Evolutionary conservation across 306 rosid species (phyloP), one percentile per base, ranked within the genome.

Genomic region (Cotoneaster glaucophyllus): DNA sequence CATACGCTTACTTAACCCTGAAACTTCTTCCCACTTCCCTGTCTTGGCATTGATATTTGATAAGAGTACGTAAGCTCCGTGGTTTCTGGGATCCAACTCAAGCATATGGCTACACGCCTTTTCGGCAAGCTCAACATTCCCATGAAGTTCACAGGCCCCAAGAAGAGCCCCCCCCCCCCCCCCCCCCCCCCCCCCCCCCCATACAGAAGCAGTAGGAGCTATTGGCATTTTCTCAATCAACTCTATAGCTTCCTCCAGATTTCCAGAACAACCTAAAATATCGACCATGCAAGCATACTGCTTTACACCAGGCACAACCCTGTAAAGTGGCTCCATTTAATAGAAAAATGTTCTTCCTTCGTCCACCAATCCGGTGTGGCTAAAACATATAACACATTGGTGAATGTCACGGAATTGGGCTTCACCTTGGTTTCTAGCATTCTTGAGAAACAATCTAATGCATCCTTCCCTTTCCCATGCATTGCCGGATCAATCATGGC

Each of bases 401-500:
- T 90, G 77, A 87, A 85, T 26, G 95, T 87, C 77, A 90, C 90
- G 18, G 74, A 75, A 74, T 87, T 90, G 15, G 95, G 92, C 76
- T 80, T 87, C 32, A 90, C 86, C 64, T 90, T 75, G 28, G 86
- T 85, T 75, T 86, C 70, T 66, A 82, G 68, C 92, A 90, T 90
- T 59, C 78, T 43, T 34, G 76, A 85, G 82, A 90, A 87, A 71
- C 78, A 78, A 65, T 84, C 83, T 58, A 85, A 71, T 41, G 91
- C 92, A 18, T 53, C 87, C 78, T 75, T 80, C n/a, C n/a, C n/a
- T n/a, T n/a, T n/a, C n/a, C n/a, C n/a, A n/a, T n/a, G n/a, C n/a
- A n/a, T 90, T 34, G 88, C 95, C 66, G 84, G 78, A 61, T 82
- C 90, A 80, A 90, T 85, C 92, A 86, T 86, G 63, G 90, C 86